Conservation (phyloP, 352 stramenopile species). For the Phytophthora brassicae region DNA sequence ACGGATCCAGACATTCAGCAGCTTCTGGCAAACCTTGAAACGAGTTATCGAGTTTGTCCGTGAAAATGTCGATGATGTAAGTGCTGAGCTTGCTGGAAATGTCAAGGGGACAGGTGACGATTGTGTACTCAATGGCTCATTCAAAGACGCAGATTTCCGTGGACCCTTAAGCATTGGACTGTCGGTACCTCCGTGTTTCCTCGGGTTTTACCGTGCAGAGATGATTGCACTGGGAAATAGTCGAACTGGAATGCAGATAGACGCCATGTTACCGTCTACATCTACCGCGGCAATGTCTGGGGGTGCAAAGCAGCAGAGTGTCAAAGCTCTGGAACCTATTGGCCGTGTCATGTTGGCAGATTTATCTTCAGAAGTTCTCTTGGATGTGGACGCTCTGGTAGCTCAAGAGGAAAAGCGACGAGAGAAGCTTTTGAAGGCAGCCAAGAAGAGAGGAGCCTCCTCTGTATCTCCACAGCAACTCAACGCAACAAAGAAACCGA, state of each 20-base stretch:
- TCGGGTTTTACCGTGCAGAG: conserved; percentile 55
- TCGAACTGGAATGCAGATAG: conserved; percentile 56
- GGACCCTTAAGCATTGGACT: conserved; percentile 56
- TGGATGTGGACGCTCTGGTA: conserved; percentile 63
- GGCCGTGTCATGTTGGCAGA: conserved; percentile 49
- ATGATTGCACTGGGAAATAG: conserved; percentile 47
- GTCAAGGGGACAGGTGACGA: conserved; percentile 52
- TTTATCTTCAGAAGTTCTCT: conserved; percentile 49
- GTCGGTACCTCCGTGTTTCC: conserved; percentile 51
- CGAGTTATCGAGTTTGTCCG: conserved; percentile 55
- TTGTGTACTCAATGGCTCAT: conserved; percentile 57
- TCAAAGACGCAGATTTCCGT: conserved; percentile 59
- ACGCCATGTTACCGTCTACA: conserved; percentile 45
- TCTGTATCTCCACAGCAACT: conserved; percentile 3
- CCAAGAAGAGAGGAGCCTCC: conserved; percentile 5
- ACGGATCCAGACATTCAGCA: conserved; percentile 57
- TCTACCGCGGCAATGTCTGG: conserved; percentile 5
- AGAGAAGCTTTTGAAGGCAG: conserved; percentile 5
- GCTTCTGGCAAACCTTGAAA: conserved; percentile 56
- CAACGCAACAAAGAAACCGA: conserved; percentile 13
- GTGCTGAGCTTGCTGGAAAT: conserved; percentile 46
- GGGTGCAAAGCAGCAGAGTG: conserved; percentile 10
- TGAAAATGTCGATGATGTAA: conserved; percentile 60
- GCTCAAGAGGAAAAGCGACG: conserved; percentile 37
- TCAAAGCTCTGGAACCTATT: conserved; percentile 35